These are phyloP conservation scores for Typha latifolia DNA, from an alignment of 176 grass and related monocot species.

Conservation along the genomic window DNA sequence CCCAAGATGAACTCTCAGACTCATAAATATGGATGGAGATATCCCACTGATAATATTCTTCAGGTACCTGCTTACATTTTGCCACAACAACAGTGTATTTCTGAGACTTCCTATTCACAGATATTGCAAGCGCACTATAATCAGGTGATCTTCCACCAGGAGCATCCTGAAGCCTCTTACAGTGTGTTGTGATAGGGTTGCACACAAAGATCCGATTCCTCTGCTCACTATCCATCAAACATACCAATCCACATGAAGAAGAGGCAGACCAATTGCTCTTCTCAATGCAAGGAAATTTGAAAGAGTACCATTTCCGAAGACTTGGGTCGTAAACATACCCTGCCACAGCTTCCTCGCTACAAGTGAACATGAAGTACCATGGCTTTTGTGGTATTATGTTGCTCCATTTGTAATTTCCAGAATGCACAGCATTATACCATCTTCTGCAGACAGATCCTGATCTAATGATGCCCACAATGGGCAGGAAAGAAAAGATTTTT, in stretches of 20 bases:
- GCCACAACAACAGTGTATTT: conserved; percentile 55
- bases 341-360: conserved; percentile 45
- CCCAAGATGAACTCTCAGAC: conserved; percentile 37
- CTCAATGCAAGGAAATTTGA: conserved; percentile 78
- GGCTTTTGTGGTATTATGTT: conserved; percentile 54
- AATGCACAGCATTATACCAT: conserved; percentile 54
- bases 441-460: conserved; percentile 66
- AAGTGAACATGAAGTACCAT: conserved; percentile 97
- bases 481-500: conserved; percentile 67
- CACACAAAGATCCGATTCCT: conserved; percentile 56
- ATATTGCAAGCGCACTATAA: conserved; percentile 62
- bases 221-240: conserved; percentile 69
- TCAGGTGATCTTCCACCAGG: conserved; percentile 51
- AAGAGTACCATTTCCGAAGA: conserved; percentile 66
- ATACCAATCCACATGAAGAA: conserved; percentile 61
- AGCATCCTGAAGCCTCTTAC: conserved; percentile 40
- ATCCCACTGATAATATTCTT: conserved; percentile 66
- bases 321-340: conserved; percentile 53
- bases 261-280: conserved; percentile 77
- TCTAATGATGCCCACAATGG: conserved; percentile 58
- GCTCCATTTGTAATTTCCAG: conserved; percentile 31
- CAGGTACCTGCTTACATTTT: conserved; percentile 53
- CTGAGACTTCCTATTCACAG: conserved; percentile 38
- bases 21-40: conserved; percentile 66
- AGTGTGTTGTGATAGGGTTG: conserved; percentile 73